Base-by-base conservation (phyloP, 768 basidiomycete species). In the Hortiboletus flavorubellus region DNA sequence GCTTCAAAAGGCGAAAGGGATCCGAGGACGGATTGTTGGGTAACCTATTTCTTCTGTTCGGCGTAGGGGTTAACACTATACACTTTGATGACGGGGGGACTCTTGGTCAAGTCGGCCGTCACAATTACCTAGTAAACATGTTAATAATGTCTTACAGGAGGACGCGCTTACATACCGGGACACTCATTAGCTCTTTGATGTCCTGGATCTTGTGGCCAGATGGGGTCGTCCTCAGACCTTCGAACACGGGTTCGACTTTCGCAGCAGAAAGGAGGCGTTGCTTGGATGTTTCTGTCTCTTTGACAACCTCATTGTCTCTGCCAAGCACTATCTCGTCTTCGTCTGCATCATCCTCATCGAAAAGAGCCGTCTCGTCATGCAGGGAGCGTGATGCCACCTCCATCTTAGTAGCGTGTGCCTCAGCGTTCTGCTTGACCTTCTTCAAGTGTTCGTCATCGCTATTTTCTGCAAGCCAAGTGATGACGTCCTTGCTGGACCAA, bases 141-240 rank as follows among this genome's bases (percentile, higher is more conserved):
- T 65, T 21, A 69, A 43, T 40, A 29, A 29, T 18, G 5, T 46
- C 52, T 18, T 18, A 29, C 39, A 51, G 1, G 3, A 39, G 34
- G 26, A 48, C 7, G 21, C 33, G 45, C 21, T 23, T 52, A 80
- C 87, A 64, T 74, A 94, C 93, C 51, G 93, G 94, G 37, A 97
- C 91, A 44, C 83, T 91, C 90, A 93, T 93, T 64, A 97, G 73
- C 70, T 97, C 94, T 62, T 80, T 85, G 68, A 98, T 91, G 68
- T 95, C 94, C 74, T 98, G 96, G 62, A 97, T 91, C 78, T 83
- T 89, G 73, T 98, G 96, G n/a, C 91, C 91, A 44, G 87, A 76
- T 14, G 79, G 59, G 0, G 83, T 87, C 37, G 78, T 75, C 72
- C 86, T 82, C 60, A 96, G 72, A 14, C 93, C 93, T 68, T 96